Evolutionary conservation across 2,329 filamentous ascomycete genomes (phyloP), one percentile per base, ranked within the genome.

Genomic region (Fusarium sororula): DNA sequence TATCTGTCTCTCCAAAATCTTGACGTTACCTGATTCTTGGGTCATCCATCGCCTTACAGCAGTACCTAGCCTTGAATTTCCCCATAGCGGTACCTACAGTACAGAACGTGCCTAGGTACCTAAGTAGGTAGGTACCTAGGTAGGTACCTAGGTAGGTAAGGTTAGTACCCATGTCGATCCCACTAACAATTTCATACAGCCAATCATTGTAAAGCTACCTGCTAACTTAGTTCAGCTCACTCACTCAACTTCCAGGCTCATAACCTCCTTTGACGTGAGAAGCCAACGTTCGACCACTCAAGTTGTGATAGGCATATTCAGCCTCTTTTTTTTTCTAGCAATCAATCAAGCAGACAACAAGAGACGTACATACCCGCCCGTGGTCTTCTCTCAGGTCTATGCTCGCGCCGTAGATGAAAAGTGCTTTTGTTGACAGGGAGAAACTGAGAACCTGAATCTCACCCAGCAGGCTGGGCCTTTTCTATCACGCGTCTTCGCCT

Each of bases 391-490:
- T 32, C 47, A 37, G 58, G 38, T 56, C 41, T 42, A 44, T 48
- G 32, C 45, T 17, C 41, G n/a, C 30, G 62, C 69, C 37, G 47
- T 75, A 44, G 39, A 76, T 75, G 58, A 70, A 64, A 60, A 64
- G 63, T 39, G 39, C 48, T 56, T 68, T 26, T 61, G 44, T 63
- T 39, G 22, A 57, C 42, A 28, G 37, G 35, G 47, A 63, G 28
- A 37, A 72, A 38, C 58, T 63, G 47, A 63, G 28, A 37, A 72
- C 41, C 58, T 63, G 18, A 63, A 66, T 59, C 51, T 59, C 58
- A 53, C 68, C 74, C 70, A 75, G 74, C 70, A 61, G 70, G 75
- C 75, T 77, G 74, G 76, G 68, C 70, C 50, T 72, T 58, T 65
- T 32, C 53, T 63, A 55, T 65, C 63, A 60, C 66, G 65, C 74